Base-by-base conservation (phyloP, 176 grass and related monocot genomes). In the Chrysopogon serrulatus region DNA sequence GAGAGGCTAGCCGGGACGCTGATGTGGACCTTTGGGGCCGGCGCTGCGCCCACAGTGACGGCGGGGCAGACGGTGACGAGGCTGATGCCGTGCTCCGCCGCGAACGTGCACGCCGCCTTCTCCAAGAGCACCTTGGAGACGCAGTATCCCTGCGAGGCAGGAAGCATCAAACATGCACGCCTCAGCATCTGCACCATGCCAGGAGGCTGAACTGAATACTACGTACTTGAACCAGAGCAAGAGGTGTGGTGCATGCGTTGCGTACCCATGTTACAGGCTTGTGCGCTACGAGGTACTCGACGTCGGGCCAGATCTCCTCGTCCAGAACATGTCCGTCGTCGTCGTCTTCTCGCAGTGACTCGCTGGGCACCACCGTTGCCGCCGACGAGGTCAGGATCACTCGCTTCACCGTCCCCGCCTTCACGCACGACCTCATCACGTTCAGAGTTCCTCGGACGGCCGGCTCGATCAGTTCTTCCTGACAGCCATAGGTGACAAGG, bases 101-200 rank as follows among this genome's bases (percentile, higher is more conserved):
- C 91, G 71, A 90, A 90, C 43, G 36, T 79, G 13, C 35, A 67
- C 2, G 91, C 94, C 66, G 82, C 94, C 82, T 84, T 94, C 91
- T 97, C 91, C 9, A 67, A 19, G 0, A 94, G 71, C 39, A 80
- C 92, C 67, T 88, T 94, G 0, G 89, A 90, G 3, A 90, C 72
- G 21, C 75, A 35, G 67, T 97, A 97, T 30, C 82, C 94, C 94
- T 97, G 87, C 74, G 17, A 3, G 7, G 42, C 42, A 48, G 2
- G 43, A 45, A 37, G 39, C 16, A 48, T n/a, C n/a, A n/a, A n/a
- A n/a, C n/a, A n/a, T n/a, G n/a, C n/a, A n/a, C n/a, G n/a, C n/a
- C n/a, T n/a, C n/a, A n/a, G n/a, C n/a, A n/a, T n/a, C n/a, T n/a
- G n/a, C n/a, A n/a, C n/a, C n/a, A n/a, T 37, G 36, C 36, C 36